Evolutionary conservation across 352 stramenopile species (phyloP).

Genomic region (Globisporangium uncinulatum): DNA sequence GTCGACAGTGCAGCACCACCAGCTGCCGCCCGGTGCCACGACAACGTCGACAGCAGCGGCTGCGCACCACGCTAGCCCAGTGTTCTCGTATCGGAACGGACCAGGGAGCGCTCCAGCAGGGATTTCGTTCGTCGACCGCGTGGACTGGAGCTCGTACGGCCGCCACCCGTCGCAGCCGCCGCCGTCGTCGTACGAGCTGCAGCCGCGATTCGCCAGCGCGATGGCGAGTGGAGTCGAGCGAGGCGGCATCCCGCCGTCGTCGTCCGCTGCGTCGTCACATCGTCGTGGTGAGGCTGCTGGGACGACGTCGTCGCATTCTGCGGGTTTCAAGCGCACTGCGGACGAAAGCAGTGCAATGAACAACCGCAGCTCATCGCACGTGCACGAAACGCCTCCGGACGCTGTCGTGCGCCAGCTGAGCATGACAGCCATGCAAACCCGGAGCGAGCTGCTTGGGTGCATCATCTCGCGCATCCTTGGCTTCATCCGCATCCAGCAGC

Average conservation of each 20-base stretch:
- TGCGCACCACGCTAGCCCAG: slow-evolving; percentile 11
- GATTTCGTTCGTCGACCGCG: slow-evolving; percentile 16
- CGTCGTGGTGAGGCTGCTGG: neutral
- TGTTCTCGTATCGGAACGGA: slow-evolving; percentile 14
- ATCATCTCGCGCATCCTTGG: slow-evolving; percentile 62
- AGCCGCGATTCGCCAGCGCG: slow-evolving; percentile 12
- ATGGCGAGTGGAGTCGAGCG: slow-evolving; percentile 6
- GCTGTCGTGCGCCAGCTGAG: slow-evolving; percentile 63
- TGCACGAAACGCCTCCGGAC: slow-evolving; percentile 20
- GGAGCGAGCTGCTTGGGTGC: slow-evolving; percentile 49
- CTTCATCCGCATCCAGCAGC: slow-evolving; percentile 54
- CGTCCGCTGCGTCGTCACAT: neutral
- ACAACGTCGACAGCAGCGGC: slow-evolving; percentile 7
- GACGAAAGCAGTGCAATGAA: neutral
- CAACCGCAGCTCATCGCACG: neutral
- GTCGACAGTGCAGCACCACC: slow-evolving; percentile 4
- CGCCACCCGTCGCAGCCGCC: slow-evolving; percentile 5
- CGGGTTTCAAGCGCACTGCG: slow-evolving; percentile 11
- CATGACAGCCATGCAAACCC: slow-evolving; percentile 50
- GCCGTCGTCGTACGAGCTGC: slow-evolving; percentile 10
- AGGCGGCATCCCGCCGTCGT: neutral
- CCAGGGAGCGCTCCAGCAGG: slow-evolving; percentile 10
- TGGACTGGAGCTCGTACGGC: slow-evolving; percentile 29
- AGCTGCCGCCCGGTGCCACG: slow-evolving; percentile 7
- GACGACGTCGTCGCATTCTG: neutral